Base-by-base conservation (phyloP, 2,329 filamentous ascomycete species). In the Fusarium sp. region DNA sequence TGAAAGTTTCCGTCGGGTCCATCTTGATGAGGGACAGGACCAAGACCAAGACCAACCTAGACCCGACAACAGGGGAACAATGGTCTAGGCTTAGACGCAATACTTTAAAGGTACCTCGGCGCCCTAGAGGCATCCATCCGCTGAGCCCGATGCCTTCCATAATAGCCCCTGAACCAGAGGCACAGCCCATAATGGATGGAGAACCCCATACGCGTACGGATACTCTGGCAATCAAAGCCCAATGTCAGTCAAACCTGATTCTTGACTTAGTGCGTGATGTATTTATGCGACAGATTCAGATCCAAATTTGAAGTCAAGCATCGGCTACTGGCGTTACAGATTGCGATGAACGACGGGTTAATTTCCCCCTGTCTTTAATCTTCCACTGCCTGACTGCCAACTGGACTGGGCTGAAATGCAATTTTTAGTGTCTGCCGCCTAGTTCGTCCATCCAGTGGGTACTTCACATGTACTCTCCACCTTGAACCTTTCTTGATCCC, bases 51-150 rank as follows among this genome's bases (percentile, higher is more conserved):
- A 58, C 46, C 32, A 18, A 20, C 20, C 20, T 20, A 52, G 48
- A 25, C 49, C 18, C 49, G 34, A 42, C 34, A 37, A 27, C 42
- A 68, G 42, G 62, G 44, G 48, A 53, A 47, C 14, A 55, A 34
- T 49, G 45, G 45, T 56, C 67, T 52, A 37, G 42, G 46, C 64
- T 59, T 32, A 34, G 40, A 37, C 22, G n/a, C 24, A 27, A 30
- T 69, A 71, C 67, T 69, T 71, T 16, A 18, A 45, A 9, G 64
- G 45, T 70, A 70, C 68, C 58, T 62, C 52, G 63, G 67, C 46
- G 51, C 55, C 32, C 22, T 51, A 29, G 30, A 55, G 49, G 48
- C 40, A 60, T 52, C 67, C 67, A 60, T 52, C 68, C 68, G 58
- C 62, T 71, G 63, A 54, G 40, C 44, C 67, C 55, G 67, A 65